These are phyloP conservation scores for Eucalyptus sp. DNA, from an alignment of 345 rosid genomes.

Conservation along the genomic window DNA sequence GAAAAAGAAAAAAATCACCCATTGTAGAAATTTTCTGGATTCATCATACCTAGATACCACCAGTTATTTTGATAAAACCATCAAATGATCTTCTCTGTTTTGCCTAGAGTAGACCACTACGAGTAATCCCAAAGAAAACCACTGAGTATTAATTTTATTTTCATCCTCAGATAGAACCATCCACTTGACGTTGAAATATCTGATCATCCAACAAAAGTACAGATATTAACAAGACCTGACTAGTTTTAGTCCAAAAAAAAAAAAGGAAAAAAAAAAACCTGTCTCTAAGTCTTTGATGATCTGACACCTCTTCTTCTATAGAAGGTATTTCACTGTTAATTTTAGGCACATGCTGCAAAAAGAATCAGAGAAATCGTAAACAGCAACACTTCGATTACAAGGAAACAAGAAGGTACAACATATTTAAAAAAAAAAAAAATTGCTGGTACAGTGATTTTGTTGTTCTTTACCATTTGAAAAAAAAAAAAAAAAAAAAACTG, in stretches of 20 bases:
- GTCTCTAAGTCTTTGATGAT: slow-evolving; percentile 56
- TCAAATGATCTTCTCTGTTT: neutral
- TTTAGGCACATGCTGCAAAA: slow-evolving; percentile 51
- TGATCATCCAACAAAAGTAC: neutral
- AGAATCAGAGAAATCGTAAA: neutral
- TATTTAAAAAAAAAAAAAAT: neutral
- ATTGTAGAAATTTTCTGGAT: neutral
- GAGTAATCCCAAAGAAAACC: neutral
- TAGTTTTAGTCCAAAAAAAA: neutral
- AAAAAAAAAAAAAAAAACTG: neutral
- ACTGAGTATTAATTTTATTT: neutral
- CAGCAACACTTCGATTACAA: neutral
- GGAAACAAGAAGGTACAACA: neutral
- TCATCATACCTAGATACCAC: neutral
- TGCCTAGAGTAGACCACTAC: neutral
- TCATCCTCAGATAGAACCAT: neutral
- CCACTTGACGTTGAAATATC: neutral
- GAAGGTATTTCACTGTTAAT: slow-evolving; percentile 51
- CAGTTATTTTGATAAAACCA: neutral
- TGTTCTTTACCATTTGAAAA: neutral
- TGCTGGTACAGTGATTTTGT: neutral
- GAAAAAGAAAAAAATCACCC: neutral
- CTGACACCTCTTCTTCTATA: slow-evolving; percentile 46
- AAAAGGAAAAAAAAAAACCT: neutral
- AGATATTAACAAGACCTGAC: neutral